Conservation (phyloP, 2,329 filamentous ascomycete species). For the Alternaria infectoria region DNA sequence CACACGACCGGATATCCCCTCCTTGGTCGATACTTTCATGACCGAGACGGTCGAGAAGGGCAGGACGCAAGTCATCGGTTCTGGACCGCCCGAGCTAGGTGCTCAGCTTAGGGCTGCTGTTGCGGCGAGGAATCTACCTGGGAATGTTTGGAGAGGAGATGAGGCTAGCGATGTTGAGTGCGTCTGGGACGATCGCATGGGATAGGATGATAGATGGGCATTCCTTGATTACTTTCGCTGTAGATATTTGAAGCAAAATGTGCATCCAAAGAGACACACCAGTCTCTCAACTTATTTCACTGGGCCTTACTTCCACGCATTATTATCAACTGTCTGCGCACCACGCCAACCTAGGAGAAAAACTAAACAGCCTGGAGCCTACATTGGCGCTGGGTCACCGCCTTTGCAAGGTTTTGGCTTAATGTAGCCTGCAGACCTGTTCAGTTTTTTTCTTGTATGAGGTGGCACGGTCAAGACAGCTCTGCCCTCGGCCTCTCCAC, state of each 20-base stretch:
- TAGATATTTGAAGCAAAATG: not conserved
- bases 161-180: conserved; percentile 5
- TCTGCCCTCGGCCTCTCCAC: not conserved
- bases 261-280: not conserved
- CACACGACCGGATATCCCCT: not conserved
- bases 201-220: not conserved
- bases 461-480: not conserved
- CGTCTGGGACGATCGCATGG: conserved; percentile 10
- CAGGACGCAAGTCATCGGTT: not conserved
- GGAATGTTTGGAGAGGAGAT: conserved; percentile 1
- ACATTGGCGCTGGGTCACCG: too few relatives aligned
- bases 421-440: too few relatives aligned
- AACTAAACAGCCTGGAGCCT: too few relatives aligned
- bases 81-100: not conserved
- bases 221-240: not conserved
- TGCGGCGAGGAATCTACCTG: conserved; percentile 5
- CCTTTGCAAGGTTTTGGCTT: too few relatives aligned
- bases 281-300: not conserved
- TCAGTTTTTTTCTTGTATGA: too few relatives aligned
- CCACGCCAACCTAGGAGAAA: too few relatives aligned
- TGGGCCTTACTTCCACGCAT: not conserved
- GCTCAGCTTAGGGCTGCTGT: conserved; percentile 8
- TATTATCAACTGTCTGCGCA: not conserved
- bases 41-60: conserved; percentile 3
- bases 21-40: conserved; percentile 1